Percentiles rank a stretch among this genome's conserved stretches.
Evolutionary conservation across 208 protist species (phyloP).

Genomic region (Angomonas deanei): DNA sequence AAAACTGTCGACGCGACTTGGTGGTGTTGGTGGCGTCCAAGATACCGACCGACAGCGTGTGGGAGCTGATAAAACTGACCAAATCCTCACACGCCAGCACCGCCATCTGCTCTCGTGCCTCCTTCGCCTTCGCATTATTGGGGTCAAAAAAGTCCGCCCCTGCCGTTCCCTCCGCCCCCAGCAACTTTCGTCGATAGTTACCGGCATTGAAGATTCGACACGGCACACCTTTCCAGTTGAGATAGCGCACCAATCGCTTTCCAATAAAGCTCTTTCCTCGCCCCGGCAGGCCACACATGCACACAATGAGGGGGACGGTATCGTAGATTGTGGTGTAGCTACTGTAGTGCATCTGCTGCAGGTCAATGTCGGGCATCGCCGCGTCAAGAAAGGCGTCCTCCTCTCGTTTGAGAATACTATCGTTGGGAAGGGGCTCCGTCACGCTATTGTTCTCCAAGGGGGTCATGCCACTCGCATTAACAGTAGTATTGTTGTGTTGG

Average conservation of each 20-base stretch:
- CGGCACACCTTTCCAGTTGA: constrained; percentile 89
- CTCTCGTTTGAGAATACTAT: constrained; percentile 1
- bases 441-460: neutral
- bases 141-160: constrained; percentile 75
- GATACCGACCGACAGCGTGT: constrained; percentile 76
- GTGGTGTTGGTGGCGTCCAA: constrained; percentile 93
- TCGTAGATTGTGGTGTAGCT: constrained; percentile 77
- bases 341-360: constrained; percentile 36
- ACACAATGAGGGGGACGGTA: constrained; percentile 77
- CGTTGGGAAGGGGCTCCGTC: neutral
- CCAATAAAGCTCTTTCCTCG: constrained; percentile 89
- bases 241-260: constrained; percentile 77
- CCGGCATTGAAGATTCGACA: constrained; percentile 89
- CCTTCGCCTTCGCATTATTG: constrained; percentile 56
- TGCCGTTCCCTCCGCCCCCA: constrained; percentile 70
- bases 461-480: too few species aligned
- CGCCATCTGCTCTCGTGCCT: constrained; percentile 84
- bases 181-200: constrained; percentile 74
- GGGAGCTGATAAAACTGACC: constrained; percentile 60
- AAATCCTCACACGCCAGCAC: constrained; percentile 79
- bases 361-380: constrained; percentile 7
- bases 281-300: constrained; percentile 85
- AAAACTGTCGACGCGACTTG: constrained; percentile 41
- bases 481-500: neutral
- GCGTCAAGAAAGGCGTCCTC: constrained; percentile 16